phyloP scores from a whole-genome alignment of 2,329 filamentous ascomycete genomes.

The Madurella mycetomatis region DNA sequence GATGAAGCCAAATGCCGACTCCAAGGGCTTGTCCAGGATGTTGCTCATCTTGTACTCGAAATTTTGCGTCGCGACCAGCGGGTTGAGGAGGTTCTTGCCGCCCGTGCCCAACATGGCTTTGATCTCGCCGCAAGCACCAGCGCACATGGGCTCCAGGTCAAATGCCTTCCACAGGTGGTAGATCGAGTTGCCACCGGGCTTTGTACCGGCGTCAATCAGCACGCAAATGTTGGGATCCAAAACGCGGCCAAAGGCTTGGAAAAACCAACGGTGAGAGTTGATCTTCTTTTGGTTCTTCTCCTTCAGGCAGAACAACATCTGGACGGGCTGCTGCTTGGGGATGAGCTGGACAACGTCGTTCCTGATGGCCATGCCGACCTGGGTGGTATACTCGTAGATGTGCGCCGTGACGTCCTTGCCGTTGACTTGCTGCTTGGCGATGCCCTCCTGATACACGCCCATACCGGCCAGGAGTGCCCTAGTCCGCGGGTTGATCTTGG shows the following conservation, averaged over 20 bases:
- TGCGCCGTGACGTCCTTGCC: conserved; percentile 93
- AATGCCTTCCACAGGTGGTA: conserved; percentile 99
- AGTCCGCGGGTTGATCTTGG: conserved; percentile 92
- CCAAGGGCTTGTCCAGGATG: conserved; percentile 94
- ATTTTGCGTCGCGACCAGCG: conserved; percentile 91
- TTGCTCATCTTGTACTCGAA: conserved; percentile 99
- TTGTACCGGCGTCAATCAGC: conserved; percentile 91
- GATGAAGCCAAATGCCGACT: conserved; percentile 97
- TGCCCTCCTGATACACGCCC: conserved; percentile 96
- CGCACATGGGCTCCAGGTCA: conserved; percentile 95
- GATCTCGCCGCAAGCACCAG: conserved; percentile 95
- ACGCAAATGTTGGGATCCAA: conserved; percentile 96
- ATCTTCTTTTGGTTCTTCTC: conserved; percentile 99
- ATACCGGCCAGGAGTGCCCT: conserved; percentile 85
- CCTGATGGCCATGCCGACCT: conserved; percentile 83
- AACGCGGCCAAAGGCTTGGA: conserved; percentile 90
- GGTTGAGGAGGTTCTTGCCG: conserved; percentile 86
- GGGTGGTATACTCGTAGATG: conserved; percentile 92
- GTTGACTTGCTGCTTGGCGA: conserved; percentile 97
- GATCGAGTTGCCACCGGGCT: conserved; percentile 88
- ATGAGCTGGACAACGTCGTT: conserved; percentile 82
- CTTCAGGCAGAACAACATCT: conserved; percentile 96
- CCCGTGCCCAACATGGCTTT: conserved; percentile 89
- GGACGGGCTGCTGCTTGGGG: conserved; percentile 82
- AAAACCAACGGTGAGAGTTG: conserved; percentile 99